Percentiles rank a stretch among this genome's conserved stretches.
Conservation (phyloP, 2,329 filamentous ascomycete genomes). For the Neofusicoccum ribis region DNA sequence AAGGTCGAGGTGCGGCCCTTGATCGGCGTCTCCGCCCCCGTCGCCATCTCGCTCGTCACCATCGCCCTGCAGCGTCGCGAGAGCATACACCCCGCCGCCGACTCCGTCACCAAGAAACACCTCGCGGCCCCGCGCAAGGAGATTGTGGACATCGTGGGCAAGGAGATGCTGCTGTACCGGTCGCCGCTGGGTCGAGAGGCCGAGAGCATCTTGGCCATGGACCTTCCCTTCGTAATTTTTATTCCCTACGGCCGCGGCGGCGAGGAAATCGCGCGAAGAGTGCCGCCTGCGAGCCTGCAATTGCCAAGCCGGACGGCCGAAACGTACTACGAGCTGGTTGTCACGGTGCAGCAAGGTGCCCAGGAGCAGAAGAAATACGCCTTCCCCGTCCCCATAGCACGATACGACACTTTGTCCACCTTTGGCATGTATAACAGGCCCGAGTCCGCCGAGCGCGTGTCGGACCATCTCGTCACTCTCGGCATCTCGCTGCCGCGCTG, state of each 20-base stretch:
- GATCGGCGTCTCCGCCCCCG: slow-evolving; percentile 81
- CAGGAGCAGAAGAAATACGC: slow-evolving; percentile 84
- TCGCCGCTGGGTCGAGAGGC: slow-evolving; percentile 81
- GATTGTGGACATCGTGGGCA: slow-evolving; percentile 87
- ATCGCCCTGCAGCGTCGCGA: slow-evolving; percentile 92
- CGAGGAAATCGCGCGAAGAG: slow-evolving; percentile 83
- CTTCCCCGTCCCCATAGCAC: slow-evolving; percentile 85
- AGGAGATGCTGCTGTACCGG: slow-evolving; percentile 89
- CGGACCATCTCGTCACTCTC: slow-evolving; percentile 87
- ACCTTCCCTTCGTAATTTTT: slow-evolving; percentile 94
- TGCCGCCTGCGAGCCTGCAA: slow-evolving; percentile 89
- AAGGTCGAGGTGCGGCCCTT: slow-evolving; percentile 94
- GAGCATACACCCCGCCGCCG: slow-evolving; percentile 93
- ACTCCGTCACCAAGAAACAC: slow-evolving; percentile 90
- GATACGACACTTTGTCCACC: slow-evolving; percentile 95
- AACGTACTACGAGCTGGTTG: slow-evolving; percentile 94
- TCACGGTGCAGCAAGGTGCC: slow-evolving; percentile 89
- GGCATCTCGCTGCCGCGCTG: slow-evolving; percentile 90
- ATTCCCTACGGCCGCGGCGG: slow-evolving; percentile 92
- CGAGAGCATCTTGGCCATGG: slow-evolving; percentile 91
- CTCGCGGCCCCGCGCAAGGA: slow-evolving; percentile 88
- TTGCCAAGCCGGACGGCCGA: slow-evolving; percentile 91
- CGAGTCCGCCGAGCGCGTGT: slow-evolving; percentile 79
- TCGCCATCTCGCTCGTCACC: slow-evolving; percentile 87
- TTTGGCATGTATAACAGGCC: slow-evolving; percentile 99